These are phyloP conservation scores for Quercus lobata DNA, from an alignment of 331 rosid species.

Conservation along the genomic window DNA sequence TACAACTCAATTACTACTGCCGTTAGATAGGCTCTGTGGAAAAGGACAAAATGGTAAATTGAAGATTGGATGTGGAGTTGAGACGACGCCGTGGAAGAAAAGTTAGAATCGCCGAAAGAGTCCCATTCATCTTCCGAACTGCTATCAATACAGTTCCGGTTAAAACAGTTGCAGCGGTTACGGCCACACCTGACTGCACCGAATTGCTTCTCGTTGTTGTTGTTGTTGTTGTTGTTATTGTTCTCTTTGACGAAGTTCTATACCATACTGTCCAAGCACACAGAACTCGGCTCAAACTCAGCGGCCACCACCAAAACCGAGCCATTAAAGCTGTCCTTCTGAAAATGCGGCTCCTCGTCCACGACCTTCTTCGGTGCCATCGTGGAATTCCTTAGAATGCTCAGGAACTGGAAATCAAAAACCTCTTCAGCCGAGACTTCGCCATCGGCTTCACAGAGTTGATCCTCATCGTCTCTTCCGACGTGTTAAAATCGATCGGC, in stretches of 20 bases:
- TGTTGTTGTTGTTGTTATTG: conserved; percentile 16
- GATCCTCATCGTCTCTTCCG: conserved; percentile 28
- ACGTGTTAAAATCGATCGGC: conserved; percentile 57
- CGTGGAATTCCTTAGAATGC: conserved; percentile 39
- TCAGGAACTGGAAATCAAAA: conserved; percentile 70
- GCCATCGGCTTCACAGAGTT: conserved; percentile 54
- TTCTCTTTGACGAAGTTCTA: conserved; percentile 73
- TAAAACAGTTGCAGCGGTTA: conserved; percentile 70
- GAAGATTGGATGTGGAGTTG: too few relatives aligned
- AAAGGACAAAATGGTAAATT: too few relatives aligned
- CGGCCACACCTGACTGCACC: conserved; percentile 42
- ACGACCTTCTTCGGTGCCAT: conserved; percentile 35
- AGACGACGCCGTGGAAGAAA: conserved; percentile 9
- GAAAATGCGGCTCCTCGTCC: conserved; percentile 33
- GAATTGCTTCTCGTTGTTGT: conserved; percentile 40
- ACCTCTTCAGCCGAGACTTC: conserved; percentile 74
- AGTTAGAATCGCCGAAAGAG: conserved; percentile 27
- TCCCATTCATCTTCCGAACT: conserved; percentile 59
- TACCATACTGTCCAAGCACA: conserved; percentile 77
- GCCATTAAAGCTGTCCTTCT: conserved; percentile 33
- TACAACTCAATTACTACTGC: too few relatives aligned
- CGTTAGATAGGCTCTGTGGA: too few relatives aligned
- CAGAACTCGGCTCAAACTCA: conserved; percentile 73
- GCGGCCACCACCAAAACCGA: background rate
- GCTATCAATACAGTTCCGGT: conserved; percentile 46